Conservation (phyloP, 2,329 filamentous ascomycete species). For the Aspergillus glaucus region DNA sequence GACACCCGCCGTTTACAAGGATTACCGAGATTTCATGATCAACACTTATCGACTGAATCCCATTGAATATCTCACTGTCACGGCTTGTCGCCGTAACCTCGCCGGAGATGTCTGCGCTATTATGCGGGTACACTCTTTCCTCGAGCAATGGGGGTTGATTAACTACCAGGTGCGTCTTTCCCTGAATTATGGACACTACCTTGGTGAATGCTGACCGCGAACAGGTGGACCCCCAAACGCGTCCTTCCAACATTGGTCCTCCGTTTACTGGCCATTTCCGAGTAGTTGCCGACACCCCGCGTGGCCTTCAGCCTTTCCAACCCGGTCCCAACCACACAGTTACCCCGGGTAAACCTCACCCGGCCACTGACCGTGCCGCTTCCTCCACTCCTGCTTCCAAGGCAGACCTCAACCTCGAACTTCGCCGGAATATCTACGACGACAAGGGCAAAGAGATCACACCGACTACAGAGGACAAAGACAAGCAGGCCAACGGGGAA, state of each 20-base stretch:
- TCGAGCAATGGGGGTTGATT: constrained; percentile 97
- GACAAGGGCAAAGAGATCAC: constrained; percentile 79
- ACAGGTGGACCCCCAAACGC: constrained; percentile 90
- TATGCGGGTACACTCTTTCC: constrained; percentile 95
- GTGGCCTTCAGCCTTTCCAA: constrained; percentile 91
- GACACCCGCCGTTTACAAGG: constrained; percentile 93
- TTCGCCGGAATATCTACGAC: constrained; percentile 93
- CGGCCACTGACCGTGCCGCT: constrained; percentile 66
- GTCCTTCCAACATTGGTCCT: constrained; percentile 89
- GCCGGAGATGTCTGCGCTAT: constrained; percentile 98
- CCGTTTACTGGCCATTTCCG: constrained; percentile 98
- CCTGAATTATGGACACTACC: background rate
- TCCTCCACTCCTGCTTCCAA: constrained; percentile 62
- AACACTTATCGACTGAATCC: constrained; percentile 97
- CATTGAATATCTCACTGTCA: constrained; percentile 92
- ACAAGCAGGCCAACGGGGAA: constrained; percentile 65
- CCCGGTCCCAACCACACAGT: constrained; percentile 70
- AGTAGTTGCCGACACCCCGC: constrained; percentile 89
- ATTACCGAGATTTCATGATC: constrained; percentile 99
- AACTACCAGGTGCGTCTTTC: constrained; percentile 77
- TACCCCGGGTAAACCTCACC: constrained; percentile 54
- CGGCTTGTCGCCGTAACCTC: constrained; percentile 87
- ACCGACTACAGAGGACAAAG: constrained; percentile 60
- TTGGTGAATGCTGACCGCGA: constrained; percentile 4
- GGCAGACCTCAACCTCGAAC: constrained; percentile 80